Conservation (phyloP, 2,329 filamentous ascomycete species). For the Fusarium sp. region DNA sequence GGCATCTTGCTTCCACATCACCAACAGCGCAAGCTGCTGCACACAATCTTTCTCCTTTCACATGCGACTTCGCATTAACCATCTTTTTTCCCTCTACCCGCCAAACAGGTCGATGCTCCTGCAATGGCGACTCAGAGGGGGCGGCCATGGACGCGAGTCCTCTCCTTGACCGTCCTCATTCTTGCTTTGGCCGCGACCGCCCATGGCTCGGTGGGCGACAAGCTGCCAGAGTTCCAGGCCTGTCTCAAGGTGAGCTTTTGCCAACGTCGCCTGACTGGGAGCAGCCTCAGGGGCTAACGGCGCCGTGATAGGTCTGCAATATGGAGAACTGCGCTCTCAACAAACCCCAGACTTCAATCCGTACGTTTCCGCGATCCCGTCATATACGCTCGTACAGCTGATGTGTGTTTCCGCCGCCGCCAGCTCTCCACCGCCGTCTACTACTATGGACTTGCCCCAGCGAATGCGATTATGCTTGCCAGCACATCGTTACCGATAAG, state of each 20-base stretch:
- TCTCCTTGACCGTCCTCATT: constrained; percentile 55
- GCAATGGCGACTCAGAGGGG: constrained; percentile 53
- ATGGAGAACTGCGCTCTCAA: constrained; percentile 82
- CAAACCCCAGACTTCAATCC: constrained; percentile 73
- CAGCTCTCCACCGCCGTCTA: constrained; percentile 87
- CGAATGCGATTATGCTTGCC: constrained; percentile 98
- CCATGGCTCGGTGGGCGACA: constrained; percentile 85
- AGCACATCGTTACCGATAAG: constrained; percentile 87
- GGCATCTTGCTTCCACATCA: constrained; percentile 39
- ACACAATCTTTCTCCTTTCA: constrained; percentile 18
- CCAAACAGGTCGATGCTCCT: constrained; percentile 50
- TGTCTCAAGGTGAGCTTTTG: constrained; percentile 79
- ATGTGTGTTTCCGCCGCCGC: constrained; percentile 34
- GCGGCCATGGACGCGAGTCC: constrained; percentile 52
- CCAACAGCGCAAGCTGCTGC: constrained; percentile 23
- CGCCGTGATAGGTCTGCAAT: constrained; percentile 80
- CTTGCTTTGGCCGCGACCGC: constrained; percentile 62
- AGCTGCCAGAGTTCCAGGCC: constrained; percentile 87
- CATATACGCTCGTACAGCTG: constrained; percentile 23
- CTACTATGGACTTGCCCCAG: constrained; percentile 92
- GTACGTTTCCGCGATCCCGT: constrained; percentile 66
- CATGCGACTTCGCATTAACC: constrained; percentile 18
- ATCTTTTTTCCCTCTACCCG: constrained; percentile 9
- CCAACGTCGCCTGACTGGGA: not conserved
- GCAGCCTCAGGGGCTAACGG: constrained; percentile 28